Base-by-base conservation (phyloP, 139 green algal genomes). In the Picochlorum sp. region DNA sequence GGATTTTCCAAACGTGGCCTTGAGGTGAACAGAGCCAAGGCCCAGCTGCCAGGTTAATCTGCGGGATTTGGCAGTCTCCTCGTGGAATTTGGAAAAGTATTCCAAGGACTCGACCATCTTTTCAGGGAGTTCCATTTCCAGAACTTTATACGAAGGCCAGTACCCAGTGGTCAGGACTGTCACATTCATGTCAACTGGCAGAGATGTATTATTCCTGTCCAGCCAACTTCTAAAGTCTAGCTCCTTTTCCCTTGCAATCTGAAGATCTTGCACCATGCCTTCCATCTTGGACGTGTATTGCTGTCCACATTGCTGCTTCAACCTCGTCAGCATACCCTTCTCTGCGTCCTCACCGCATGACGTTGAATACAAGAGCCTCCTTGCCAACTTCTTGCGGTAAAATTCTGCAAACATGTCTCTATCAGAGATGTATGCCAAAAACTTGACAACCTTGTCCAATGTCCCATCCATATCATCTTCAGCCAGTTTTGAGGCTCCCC, bases 221-320 rank as follows among this genome's bases (percentile, higher is more conserved):
- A 62, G 67, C 89, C 89, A 96, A 34, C 87, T 69, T 37, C 94
- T 74, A 69, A 95, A 96, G 21, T 77, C 52, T 41, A 77, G 63
- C 73, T 97, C 84, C 76, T 95, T 93, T 66, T 97, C 92, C 14
- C 84, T 77, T 7, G 91, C 67, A 10, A 95, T 64, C 68, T 85
- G 76, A 74, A 98, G 69, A 74, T 97, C 92, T 18, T 79, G 90
- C 30, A 97, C 86, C 92, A 98, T 98, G 68, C 92, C 90, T 80
- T 98, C 92, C 92, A 88, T 78, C 78, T 94, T 96, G 49, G 77
- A 88, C 8, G 89, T 96, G 76, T 95, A 96, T 78, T 95, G 72
- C 31, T 64, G 44, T 20, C 94, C 94, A 70, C 92, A 98, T 80
- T 98, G 92, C 87, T 98, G 88, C 85, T 99, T 99, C 37, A 99